Evolutionary conservation across 2,329 filamentous ascomycete genomes (phyloP).

Genomic region (Cercospora sp.): DNA sequence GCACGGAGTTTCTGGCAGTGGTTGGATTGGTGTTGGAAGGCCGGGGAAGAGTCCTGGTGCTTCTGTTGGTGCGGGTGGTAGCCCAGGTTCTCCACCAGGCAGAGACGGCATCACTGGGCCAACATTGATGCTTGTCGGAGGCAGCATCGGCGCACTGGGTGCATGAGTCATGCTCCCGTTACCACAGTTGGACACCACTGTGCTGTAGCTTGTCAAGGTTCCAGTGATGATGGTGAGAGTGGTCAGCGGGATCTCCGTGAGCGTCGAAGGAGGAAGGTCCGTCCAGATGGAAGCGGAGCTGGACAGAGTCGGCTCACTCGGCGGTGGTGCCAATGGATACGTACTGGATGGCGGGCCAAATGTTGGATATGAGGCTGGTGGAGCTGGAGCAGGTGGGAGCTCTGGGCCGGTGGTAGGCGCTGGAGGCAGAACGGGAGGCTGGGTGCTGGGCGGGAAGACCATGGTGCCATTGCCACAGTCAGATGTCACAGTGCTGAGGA

Average conservation of each 20-base stretch:
- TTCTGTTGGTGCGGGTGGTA: background rate
- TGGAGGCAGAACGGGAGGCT: background rate
- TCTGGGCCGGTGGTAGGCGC: background rate
- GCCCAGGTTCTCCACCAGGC: background rate
- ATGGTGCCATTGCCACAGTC: slow-evolving; percentile 10
- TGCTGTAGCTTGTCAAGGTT: slow-evolving; percentile 9
- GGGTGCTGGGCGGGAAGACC: slow-evolving; percentile 1
- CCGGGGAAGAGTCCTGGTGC: background rate
- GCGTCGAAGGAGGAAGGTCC: background rate
- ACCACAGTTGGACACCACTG: background rate
- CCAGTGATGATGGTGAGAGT: slow-evolving; percentile 6
- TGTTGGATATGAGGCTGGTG: background rate
- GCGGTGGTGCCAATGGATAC: background rate
- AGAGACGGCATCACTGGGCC: background rate
- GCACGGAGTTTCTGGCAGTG: background rate
- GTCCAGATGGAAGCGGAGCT: background rate
- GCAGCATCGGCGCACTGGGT: background rate
- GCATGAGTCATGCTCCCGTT: slow-evolving; percentile 1
- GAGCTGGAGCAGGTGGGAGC: background rate
- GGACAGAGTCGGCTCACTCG: background rate
- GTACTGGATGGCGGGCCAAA: background rate
- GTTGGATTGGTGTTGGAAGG: background rate
- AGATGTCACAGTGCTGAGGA: background rate
- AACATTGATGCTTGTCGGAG: background rate
- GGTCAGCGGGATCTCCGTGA: background rate